These are phyloP conservation scores for Dendrobium officinale DNA, from an alignment of 106 monocot species.

Conservation along the genomic window DNA sequence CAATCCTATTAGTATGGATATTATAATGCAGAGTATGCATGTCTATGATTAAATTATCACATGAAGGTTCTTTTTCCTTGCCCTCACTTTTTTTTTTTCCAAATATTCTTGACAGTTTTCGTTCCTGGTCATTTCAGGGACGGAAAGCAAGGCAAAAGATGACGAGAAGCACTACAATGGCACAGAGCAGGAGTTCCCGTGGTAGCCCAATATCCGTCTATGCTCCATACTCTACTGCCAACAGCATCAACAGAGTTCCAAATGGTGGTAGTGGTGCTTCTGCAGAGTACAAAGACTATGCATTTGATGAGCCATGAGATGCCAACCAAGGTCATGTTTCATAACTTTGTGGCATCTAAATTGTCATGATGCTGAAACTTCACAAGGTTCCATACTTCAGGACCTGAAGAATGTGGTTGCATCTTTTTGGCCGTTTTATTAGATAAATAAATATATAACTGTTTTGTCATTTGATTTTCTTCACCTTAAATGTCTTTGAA, in stretches of 20 bases:
- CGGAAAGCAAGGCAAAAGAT: conserved; percentile 64
- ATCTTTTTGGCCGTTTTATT: conserved; percentile 7
- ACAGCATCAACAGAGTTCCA: conserved; percentile 24
- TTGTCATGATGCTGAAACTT: conserved; percentile 7
- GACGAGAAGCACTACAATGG: conserved; percentile 70
- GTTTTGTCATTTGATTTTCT: not conserved
- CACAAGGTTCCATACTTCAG: not conserved
- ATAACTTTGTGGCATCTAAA: not conserved
- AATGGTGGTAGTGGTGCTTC: conserved; percentile 35
- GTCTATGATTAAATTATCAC: not conserved
- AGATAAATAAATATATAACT: conserved; percentile 1
- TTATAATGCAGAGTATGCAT: not conserved
- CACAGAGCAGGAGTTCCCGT: conserved; percentile 54
- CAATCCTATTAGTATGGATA: not conserved
- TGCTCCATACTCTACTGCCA: conserved; percentile 43
- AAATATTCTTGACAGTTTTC: not conserved
- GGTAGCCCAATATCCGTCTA: conserved; percentile 66
- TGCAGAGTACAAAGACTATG: conserved; percentile 29
- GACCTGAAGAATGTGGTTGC: not conserved
- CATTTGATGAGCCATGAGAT: conserved; percentile 41
- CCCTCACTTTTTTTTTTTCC: not conserved
- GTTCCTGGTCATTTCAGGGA: conserved; percentile 39
- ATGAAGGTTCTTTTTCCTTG: not conserved
- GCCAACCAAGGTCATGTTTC: not conserved
- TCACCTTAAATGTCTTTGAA: not conserved